Conservation (phyloP, 2,329 filamentous ascomycete genomes). For the Ceratocystis papillata region DNA sequence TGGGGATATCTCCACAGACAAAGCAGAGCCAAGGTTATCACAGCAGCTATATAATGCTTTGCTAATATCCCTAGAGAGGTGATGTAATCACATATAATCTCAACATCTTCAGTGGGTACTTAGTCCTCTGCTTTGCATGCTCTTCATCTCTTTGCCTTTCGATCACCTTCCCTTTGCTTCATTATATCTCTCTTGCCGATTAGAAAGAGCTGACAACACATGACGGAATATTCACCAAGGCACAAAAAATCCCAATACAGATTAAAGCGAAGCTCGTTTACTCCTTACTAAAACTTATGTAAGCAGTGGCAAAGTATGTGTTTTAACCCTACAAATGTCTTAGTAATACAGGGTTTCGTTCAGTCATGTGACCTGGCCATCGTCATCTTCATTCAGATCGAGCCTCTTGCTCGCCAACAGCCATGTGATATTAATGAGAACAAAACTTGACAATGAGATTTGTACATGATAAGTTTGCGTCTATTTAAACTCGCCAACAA, state of each 20-base stretch:
- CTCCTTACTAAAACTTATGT: slow-evolving; percentile 1
- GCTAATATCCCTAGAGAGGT: background rate
- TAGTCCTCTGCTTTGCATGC: background rate
- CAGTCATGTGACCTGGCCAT: background rate
- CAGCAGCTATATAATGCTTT: background rate
- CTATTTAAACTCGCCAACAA: too few relatives aligned
- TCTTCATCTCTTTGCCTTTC: background rate
- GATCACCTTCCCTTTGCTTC: background rate
- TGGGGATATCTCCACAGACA: too few relatives aligned
- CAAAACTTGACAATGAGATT: too few relatives aligned
- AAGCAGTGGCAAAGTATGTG: background rate
- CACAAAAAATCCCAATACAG: too few relatives aligned
- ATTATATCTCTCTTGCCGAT: slow-evolving; percentile 5
- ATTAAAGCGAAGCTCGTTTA: background rate
- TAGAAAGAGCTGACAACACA: slow-evolving; percentile 23
- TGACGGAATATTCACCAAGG: background rate
- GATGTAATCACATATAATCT: background rate
- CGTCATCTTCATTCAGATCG: background rate
- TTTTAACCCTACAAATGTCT: background rate
- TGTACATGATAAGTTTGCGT: too few relatives aligned
- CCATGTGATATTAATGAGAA: too few relatives aligned
- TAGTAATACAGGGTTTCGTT: background rate
- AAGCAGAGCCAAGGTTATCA: background rate
- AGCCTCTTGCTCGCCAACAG: too few relatives aligned
- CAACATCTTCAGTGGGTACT: background rate